Evolutionary conservation across 2,329 filamentous ascomycete genomes (phyloP), one percentile per base, ranked within the genome.

Genomic region (Fusarium sarcochroum): DNA sequence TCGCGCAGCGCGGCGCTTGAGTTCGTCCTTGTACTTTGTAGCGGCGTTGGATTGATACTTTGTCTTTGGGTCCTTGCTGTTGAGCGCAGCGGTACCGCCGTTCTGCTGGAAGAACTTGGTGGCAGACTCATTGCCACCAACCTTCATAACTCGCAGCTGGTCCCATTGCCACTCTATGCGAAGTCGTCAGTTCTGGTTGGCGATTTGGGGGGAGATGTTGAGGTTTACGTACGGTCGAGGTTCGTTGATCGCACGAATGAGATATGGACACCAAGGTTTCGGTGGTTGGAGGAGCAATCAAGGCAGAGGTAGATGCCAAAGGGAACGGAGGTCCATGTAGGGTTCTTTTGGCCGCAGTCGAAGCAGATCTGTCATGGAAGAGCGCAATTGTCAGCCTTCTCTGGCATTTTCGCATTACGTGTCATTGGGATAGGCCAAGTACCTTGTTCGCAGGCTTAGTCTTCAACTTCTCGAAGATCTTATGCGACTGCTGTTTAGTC

Each of bases 41-140:
- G 96, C 96, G n/a, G 92, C 92, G 76, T 89, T 92, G 69, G 93
- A 98, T 54, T 93, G 94, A 81, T 99, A 99, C 84, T 99, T 99
- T 58, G 93, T 94, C 84, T 98, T 98, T 47, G 91, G 87, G 77
- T 99, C 96, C 81, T 98, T 98, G 88, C 94, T 98, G 73, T 93
- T 93, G 65, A 99, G 88, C 56, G 95, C 95, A 49, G 95, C 94
- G 40, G 93, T 94, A 65, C 96, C 96, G 68, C 96, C 96, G 78
- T 99, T 96, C 74, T 93, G 91, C 82, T 98, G 94, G 85, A 98
- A 99, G 85, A 93, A 99, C 82, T 97, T 98, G 76, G 94, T 98
- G 48, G 96, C 96, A 60, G 94, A 97, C 82, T 98, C 95, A 77
- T 99, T 99, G 59, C 96, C 96, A 70, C 96, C 96, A 17, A 98